Percentiles rank a stretch among this genome's conserved stretches.
Conservation (phyloP, 495 filamentous ascomycete genomes). For the Penicillium flavigenum region DNA sequence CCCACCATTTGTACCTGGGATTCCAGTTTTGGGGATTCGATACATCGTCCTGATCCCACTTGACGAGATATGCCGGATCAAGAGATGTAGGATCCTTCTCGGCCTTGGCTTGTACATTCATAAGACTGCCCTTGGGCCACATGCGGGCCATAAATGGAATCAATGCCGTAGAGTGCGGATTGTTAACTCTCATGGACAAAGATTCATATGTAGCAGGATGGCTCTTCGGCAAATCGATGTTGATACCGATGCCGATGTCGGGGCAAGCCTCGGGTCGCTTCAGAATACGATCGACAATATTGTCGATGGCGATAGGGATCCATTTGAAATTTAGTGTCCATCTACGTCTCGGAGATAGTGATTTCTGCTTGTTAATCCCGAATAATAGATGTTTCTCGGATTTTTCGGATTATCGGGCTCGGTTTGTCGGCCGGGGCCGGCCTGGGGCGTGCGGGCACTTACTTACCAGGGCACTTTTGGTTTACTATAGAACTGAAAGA, state of each 20-base stretch:
- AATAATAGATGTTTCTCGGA: no score
- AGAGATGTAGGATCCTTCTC: not conserved
- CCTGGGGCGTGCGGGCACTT: not conserved
- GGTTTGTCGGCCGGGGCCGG: not conserved
- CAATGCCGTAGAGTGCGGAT: not conserved
- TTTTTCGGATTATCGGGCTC: not conserved
- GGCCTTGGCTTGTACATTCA: not conserved
- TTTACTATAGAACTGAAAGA: not conserved
- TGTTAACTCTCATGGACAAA: not conserved
- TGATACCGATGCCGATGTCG: not conserved
- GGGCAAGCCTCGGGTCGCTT: not conserved
- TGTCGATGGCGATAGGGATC: not conserved
- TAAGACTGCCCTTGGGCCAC: not conserved
- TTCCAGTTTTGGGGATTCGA: constrained; percentile 51
- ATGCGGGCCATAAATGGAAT: not conserved
- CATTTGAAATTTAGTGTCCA: not conserved
- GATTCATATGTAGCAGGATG: not conserved
- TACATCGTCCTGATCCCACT: constrained; percentile 15
- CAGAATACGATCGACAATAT: not conserved
- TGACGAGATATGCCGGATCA: constrained; percentile 9
- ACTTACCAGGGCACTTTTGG: not conserved
- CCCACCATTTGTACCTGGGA: constrained; percentile 44
- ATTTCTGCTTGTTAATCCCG: not conserved
- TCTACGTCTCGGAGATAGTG: not conserved
- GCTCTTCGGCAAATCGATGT: not conserved